Conservation (phyloP, 2,329 filamentous ascomycete genomes). For the Macrophomina phaseolina region DNA sequence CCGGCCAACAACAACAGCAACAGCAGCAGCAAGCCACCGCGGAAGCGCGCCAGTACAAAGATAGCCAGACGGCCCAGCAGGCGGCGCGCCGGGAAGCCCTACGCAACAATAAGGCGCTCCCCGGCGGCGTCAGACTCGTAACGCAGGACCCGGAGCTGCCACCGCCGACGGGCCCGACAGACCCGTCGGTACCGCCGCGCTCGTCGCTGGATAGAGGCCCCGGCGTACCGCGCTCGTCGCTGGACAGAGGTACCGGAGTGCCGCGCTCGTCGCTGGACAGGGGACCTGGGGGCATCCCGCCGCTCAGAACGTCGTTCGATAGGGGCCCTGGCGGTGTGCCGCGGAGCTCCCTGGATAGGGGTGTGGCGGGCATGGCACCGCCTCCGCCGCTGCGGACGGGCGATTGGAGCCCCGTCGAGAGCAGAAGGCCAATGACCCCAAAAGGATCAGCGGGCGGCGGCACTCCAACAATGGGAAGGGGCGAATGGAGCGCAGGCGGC, state of each 20-base stretch:
- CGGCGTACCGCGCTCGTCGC: background rate
- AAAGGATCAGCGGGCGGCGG: slow-evolving; percentile 8
- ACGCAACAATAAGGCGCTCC: slow-evolving; percentile 30
- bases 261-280: slow-evolving; percentile 11
- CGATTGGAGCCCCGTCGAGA: slow-evolving; percentile 13
- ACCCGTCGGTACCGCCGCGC: background rate
- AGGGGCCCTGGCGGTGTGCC: background rate
- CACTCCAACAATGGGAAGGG: slow-evolving; percentile 18
- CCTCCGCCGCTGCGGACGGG: slow-evolving; percentile 18
- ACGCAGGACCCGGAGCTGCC: slow-evolving; percentile 35
- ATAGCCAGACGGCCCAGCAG: slow-evolving; percentile 14
- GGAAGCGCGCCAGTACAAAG: background rate
- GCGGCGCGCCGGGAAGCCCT: slow-evolving; percentile 20
- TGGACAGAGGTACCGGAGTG: background rate
- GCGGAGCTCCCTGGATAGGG: slow-evolving; percentile 14
- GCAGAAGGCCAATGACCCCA: slow-evolving; percentile 17
- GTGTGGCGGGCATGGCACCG: slow-evolving; percentile 3
- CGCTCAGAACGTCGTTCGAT: slow-evolving; percentile 17
- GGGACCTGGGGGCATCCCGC: slow-evolving; percentile 5
- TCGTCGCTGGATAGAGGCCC: background rate
- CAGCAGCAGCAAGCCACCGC: background rate
- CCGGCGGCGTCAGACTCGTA: slow-evolving; percentile 43
- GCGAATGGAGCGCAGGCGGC: slow-evolving; percentile 18
- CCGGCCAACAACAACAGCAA: slow-evolving; percentile 7
- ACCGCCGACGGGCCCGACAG: background rate